A percentile compares a stretch with the other conserved stretches of the same genome.
Evolutionary conservation across 1,284 basidiomycete species (phyloP).

Genomic region (Ceratobasidium sp.): DNA sequence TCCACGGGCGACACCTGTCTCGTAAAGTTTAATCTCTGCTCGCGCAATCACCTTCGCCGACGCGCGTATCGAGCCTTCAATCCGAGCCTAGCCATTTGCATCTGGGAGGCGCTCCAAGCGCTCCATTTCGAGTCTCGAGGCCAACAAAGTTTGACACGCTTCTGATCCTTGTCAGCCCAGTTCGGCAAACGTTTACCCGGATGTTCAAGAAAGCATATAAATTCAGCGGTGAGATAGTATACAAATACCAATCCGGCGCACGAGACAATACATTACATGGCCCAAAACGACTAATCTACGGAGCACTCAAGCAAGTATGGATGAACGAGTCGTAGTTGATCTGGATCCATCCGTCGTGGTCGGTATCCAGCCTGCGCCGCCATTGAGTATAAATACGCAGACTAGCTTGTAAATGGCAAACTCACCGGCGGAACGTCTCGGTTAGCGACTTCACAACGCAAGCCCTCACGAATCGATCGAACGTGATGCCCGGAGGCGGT

Average conservation of each 20-base stretch:
- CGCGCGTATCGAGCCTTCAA: neutral
- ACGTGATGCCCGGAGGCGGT: conserved; percentile 77
- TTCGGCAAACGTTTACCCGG: neutral
- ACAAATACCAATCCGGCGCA: neutral
- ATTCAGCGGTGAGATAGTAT: conserved; percentile 11
- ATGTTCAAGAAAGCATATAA: neutral
- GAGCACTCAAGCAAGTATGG: conserved; percentile 34
- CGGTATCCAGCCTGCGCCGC: conserved; percentile 61
- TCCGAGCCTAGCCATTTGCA: no score
- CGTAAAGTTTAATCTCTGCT: neutral
- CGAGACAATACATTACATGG: neutral
- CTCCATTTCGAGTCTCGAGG: no score
- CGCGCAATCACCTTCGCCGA: neutral
- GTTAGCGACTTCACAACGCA: conserved; percentile 81
- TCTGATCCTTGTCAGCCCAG: neutral
- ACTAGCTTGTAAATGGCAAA: neutral
- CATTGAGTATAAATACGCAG: conserved; percentile 29
- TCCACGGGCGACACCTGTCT: neutral
- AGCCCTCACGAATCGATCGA: conserved; percentile 67
- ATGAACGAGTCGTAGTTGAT: conserved; percentile 83
- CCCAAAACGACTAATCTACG: conserved; percentile 6
- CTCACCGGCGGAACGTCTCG: conserved; percentile 77
- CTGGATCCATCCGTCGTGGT: conserved; percentile 75
- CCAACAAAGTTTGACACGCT: no score
- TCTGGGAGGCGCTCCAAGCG: no score